These are phyloP conservation scores for Ocimum tenuiflorum DNA, from an alignment of 257 asterid species.

Conservation along the genomic window DNA sequence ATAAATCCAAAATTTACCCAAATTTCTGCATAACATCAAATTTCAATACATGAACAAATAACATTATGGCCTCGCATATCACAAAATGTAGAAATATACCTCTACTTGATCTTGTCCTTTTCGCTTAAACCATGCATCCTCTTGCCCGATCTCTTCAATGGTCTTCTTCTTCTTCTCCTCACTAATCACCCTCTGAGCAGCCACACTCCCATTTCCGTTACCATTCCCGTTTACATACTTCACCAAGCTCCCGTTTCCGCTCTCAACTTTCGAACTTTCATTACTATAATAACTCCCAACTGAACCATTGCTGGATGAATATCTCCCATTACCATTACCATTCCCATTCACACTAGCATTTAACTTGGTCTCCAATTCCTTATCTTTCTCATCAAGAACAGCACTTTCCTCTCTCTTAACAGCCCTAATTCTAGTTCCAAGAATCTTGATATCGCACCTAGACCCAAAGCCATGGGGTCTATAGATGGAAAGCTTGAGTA, in stretches of 20 bases:
- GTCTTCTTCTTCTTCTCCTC: slow-evolving; percentile 36
- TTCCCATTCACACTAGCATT: slow-evolving; percentile 44
- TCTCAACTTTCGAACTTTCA: slow-evolving; percentile 24
- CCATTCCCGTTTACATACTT: slow-evolving; percentile 47
- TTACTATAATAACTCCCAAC: slow-evolving; percentile 16
- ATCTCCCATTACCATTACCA: slow-evolving; percentile 28
- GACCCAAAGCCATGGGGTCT: slow-evolving; percentile 11
- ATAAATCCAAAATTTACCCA: neutral
- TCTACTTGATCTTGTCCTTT: slow-evolving; percentile 36
- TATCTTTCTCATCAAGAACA: slow-evolving; percentile 40
- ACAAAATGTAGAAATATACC: slow-evolving; percentile 33
- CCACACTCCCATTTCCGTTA: slow-evolving; percentile 30
- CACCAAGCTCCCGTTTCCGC: slow-evolving; percentile 35
- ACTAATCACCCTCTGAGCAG: slow-evolving; percentile 29
- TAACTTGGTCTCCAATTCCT: slow-evolving; percentile 28
- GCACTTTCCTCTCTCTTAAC: slow-evolving; percentile 35
- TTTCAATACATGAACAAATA: neutral
- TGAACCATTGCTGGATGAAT: slow-evolving; percentile 22
- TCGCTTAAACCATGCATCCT: slow-evolving; percentile 82
- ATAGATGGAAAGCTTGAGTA: slow-evolving; percentile 25
- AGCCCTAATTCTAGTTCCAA: slow-evolving; percentile 27
- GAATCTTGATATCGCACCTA: slow-evolving; percentile 5
- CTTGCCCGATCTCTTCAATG: slow-evolving; percentile 82
- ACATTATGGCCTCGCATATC: neutral
- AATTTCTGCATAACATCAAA: neutral